Evolutionary conservation across 2,329 filamentous ascomycete genomes (phyloP).

Genomic region (Colletotrichum aenigma): DNA sequence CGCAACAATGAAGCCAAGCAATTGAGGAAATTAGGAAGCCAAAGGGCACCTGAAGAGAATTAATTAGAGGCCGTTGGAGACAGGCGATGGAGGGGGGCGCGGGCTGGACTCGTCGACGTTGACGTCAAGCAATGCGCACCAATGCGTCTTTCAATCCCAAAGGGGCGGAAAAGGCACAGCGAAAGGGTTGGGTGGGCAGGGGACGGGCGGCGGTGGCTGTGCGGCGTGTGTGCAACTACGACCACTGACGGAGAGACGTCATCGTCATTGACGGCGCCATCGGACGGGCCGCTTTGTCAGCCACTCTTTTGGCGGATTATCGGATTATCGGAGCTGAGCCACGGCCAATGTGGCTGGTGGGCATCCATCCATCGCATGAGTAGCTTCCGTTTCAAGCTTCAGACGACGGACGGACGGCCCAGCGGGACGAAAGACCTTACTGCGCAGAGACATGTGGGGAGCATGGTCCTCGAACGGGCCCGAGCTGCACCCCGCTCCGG

Average conservation of each 20-base stretch:
- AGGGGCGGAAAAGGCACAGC: not conserved
- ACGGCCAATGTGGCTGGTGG: not conserved
- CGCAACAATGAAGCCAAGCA: not conserved
- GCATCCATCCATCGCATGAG: not conserved
- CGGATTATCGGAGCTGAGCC: not conserved
- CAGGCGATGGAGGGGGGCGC: not conserved
- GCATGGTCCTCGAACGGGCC: not conserved
- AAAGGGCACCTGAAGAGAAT: not conserved
- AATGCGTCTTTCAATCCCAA: not conserved
- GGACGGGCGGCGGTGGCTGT: not conserved
- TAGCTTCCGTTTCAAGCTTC: not conserved
- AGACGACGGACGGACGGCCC: not conserved
- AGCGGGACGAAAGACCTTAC: not conserved
- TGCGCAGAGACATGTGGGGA: not conserved
- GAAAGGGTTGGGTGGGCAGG: not conserved
- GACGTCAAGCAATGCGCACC: not conserved
- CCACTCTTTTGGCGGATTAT: not conserved
- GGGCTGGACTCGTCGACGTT: not conserved
- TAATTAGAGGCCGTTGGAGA: not conserved
- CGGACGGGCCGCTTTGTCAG: not conserved
- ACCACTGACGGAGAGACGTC: not conserved
- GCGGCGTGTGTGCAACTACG: not conserved
- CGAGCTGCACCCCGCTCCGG: not conserved
- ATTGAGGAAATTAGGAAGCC: not conserved
- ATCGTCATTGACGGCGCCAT: conserved; percentile 3